These are phyloP conservation scores for Plenodomus lindquistii DNA, from an alignment of 2,329 filamentous ascomycete species.

Conservation along the genomic window DNA sequence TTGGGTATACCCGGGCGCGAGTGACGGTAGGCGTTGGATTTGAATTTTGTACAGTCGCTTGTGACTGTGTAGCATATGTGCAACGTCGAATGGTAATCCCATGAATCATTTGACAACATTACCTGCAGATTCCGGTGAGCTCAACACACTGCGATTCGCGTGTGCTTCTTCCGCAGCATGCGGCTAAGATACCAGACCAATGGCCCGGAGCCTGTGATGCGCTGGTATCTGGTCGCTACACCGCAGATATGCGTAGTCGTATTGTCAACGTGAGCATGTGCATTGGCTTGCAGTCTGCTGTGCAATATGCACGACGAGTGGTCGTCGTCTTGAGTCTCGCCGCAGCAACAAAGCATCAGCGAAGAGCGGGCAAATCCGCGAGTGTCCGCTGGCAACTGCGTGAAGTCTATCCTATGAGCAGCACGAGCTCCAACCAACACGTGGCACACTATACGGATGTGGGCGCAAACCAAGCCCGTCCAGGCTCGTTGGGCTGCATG, in stretches of 20 bases:
- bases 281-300: neutral
- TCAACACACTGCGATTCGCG: neutral
- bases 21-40: neutral
- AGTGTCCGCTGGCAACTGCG: slow-evolving; percentile 1
- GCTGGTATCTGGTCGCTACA: neutral
- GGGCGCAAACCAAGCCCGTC: slow-evolving; percentile 4
- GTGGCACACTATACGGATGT: slow-evolving; percentile 14
- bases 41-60: neutral
- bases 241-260: neutral
- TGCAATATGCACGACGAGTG: neutral
- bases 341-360: neutral
- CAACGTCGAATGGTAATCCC: neutral
- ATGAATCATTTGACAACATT: neutral
- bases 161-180: neutral
- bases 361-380: neutral
- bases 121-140: neutral
- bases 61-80: neutral
- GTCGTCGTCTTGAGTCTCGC: neutral
- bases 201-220: neutral
- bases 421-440: slow-evolving; percentile 9
- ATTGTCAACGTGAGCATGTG: neutral
- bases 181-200: slow-evolving; percentile 6
- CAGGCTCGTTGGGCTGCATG: slow-evolving; percentile 24
- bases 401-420: slow-evolving; percentile 2
- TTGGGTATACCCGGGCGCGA: neutral